phyloP scores from a whole-genome alignment of 139 green algal genomes.

The Coccomyxa sp. region DNA sequence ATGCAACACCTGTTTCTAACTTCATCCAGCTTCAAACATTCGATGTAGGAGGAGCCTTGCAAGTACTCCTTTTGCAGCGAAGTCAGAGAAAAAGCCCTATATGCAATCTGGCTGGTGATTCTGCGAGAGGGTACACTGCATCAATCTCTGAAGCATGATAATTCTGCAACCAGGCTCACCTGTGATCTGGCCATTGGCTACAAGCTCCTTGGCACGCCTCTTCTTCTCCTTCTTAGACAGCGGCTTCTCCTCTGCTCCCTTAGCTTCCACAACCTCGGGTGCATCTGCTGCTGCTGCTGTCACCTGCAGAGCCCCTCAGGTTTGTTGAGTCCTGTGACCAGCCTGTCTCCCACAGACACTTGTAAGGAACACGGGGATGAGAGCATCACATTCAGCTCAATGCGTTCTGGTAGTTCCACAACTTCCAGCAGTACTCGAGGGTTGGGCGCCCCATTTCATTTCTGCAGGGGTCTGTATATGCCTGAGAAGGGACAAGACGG shows the following conservation, averaged over 20 bases:
- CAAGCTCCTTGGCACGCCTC: background rate
- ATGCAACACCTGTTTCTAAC: no score
- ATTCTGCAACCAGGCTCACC: background rate
- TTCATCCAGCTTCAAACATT: no score
- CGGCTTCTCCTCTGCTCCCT: background rate
- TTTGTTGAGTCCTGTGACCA: background rate
- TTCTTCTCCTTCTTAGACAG: background rate
- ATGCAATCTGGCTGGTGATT: background rate
- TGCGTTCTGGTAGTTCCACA: no score
- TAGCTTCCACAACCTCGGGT: background rate
- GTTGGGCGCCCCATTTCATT: no score
- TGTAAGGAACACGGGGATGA: background rate
- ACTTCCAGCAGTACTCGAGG: no score
- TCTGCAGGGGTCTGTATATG: no score
- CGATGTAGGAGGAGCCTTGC: no score
- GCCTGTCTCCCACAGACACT: background rate
- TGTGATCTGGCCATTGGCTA: no score
- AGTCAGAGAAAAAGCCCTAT: no score
- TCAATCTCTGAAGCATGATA: background rate
- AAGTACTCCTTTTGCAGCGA: no score
- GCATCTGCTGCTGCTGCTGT: background rate
- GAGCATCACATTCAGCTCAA: no score
- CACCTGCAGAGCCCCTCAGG: background rate
- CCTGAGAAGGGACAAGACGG: no score
- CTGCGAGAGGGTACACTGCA: background rate